phyloP scores from a whole-genome alignment of 169 alveolate species.

The Plasmodium malariae region DNA sequence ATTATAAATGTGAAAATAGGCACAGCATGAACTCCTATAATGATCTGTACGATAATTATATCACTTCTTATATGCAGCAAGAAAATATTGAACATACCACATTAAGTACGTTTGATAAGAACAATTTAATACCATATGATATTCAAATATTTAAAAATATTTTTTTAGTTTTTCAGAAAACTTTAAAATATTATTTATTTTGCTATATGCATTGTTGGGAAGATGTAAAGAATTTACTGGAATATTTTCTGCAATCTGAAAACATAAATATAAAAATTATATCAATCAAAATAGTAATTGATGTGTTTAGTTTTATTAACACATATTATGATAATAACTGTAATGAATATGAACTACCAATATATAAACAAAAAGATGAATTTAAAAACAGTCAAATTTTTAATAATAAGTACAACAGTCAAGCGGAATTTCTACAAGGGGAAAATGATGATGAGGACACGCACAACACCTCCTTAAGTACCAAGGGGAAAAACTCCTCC shows the following conservation, averaged over 20 bases:
- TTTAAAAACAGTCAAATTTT: background rate
- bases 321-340: conserved; percentile 37
- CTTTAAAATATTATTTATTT: conserved; percentile 56
- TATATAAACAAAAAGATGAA: conserved; percentile 14
- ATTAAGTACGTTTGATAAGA: background rate
- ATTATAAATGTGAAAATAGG: conserved; percentile 5
- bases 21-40: background rate
- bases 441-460: too few species aligned
- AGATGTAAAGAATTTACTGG: conserved; percentile 52
- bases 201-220: conserved; percentile 77
- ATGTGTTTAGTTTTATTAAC: conserved; percentile 57
- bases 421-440: too few species aligned
- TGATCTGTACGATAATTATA: conserved; percentile 31
- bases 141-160: conserved; percentile 71
- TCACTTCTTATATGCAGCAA: conserved; percentile 32
- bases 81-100: background rate
- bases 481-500: too few species aligned
- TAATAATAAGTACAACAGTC: background rate
- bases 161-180: conserved; percentile 65
- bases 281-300: conserved; percentile 65
- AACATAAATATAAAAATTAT: conserved; percentile 64
- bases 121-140: conserved; percentile 58
- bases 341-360: conserved; percentile 12
- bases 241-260: conserved; percentile 67
- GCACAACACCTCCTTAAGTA: too few species aligned